Evolutionary conservation across 1,139 yeast species (phyloP).

Genomic region (Scheffersomyces insectosa): DNA sequence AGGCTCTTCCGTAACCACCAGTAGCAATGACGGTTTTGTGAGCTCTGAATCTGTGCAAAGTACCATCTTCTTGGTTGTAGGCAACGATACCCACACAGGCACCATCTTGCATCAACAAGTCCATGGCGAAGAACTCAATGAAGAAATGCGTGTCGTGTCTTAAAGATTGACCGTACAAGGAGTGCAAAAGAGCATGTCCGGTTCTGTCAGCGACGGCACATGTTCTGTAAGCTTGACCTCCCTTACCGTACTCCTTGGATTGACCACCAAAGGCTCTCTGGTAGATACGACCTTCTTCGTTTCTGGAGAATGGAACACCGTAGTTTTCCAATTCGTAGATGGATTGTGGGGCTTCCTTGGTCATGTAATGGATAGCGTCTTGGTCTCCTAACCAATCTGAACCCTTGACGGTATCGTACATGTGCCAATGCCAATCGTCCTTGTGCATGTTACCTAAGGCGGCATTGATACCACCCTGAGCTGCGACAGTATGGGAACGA

Average conservation of each 20-base stretch:
- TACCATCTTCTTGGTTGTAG: slow-evolving; percentile 98
- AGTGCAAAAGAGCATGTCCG: slow-evolving; percentile 95
- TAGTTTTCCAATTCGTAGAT: slow-evolving; percentile 96
- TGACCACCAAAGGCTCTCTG: slow-evolving; percentile 99
- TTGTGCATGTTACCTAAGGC: slow-evolving; percentile 97
- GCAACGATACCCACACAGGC: slow-evolving; percentile 97
- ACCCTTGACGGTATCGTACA: slow-evolving; percentile 99
- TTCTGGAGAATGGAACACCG: slow-evolving; percentile 98
- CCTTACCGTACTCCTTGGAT: slow-evolving; percentile 91
- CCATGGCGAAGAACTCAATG: slow-evolving; percentile 96
- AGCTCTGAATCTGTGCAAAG: slow-evolving; percentile 95
- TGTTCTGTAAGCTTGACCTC: slow-evolving; percentile 99
- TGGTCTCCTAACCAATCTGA: slow-evolving; percentile 99
- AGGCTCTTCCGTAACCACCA: slow-evolving; percentile 98
- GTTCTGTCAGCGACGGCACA: slow-evolving; percentile 99
- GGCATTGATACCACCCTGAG: slow-evolving; percentile 99
- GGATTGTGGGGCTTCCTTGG: slow-evolving; percentile 95
- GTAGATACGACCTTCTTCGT: slow-evolving; percentile 94
- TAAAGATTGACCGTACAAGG: slow-evolving; percentile 94
- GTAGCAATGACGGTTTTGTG: slow-evolving; percentile 97
- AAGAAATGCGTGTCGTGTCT: slow-evolving; percentile 97
- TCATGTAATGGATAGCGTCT: slow-evolving; percentile 99
- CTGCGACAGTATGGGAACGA: slow-evolving; percentile 98
- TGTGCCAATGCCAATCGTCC: slow-evolving; percentile 99
- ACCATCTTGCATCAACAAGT: slow-evolving; percentile 92